A percentile compares a stretch with the other conserved stretches of the same genome.
These are phyloP conservation scores for Mortierella alpina DNA, from an alignment of 192 early-diverging fungal genomes.

Conservation along the genomic window DNA sequence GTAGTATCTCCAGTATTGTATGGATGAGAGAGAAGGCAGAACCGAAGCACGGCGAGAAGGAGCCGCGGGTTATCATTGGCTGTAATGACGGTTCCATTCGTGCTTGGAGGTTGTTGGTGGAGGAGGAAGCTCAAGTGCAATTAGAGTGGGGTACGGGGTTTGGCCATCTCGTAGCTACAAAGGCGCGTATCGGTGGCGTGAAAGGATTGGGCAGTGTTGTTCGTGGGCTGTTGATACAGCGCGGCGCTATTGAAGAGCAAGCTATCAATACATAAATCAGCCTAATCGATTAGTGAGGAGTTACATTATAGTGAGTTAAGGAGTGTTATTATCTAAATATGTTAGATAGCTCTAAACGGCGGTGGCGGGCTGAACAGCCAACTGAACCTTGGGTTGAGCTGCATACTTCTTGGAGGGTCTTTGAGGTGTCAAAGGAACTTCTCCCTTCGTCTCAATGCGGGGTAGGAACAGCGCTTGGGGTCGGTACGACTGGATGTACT, in stretches of 20 bases:
- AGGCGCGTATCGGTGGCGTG: background rate
- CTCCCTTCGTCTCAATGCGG: constrained; percentile 12
- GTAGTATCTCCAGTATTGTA: background rate
- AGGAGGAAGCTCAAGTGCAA: constrained; percentile 53
- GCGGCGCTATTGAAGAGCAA: background rate
- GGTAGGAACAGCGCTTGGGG: constrained; percentile 29
- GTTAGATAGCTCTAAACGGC: background rate
- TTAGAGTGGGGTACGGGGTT: constrained; percentile 59
- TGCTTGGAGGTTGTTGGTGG: background rate
- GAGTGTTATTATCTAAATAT: no score
- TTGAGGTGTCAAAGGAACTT: constrained; percentile 20
- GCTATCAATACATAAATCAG: background rate
- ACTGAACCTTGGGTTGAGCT: constrained; percentile 3
- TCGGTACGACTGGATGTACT: constrained; percentile 22
- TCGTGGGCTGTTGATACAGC: background rate
- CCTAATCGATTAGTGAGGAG: no score
- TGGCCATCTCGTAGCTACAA: constrained; percentile 16
- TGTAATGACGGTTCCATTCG: constrained; percentile 2
- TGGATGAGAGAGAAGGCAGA: background rate
- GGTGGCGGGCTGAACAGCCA: background rate
- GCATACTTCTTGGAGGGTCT: constrained; percentile 36
- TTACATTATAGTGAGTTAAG: no score
- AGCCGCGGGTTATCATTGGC: background rate
- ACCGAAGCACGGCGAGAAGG: no score
- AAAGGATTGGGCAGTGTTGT: background rate